Evolutionary conservation across 2,329 filamentous ascomycete genomes (phyloP).

Genomic region (Whalleya microplaca): DNA sequence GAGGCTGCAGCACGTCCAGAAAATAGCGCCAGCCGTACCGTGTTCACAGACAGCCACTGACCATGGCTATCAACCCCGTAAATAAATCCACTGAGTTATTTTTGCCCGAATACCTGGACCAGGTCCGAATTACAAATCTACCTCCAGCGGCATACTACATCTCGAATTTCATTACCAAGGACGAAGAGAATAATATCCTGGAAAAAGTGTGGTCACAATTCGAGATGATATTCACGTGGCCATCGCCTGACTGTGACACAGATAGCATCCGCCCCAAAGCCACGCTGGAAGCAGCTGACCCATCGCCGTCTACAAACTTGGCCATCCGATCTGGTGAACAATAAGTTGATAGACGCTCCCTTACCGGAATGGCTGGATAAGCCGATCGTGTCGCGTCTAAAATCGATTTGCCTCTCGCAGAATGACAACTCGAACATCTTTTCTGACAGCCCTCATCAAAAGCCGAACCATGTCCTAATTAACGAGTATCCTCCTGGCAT

Average conservation of each 20-base stretch:
- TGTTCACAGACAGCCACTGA: conserved; percentile 7
- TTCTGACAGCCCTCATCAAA: conserved; percentile 68
- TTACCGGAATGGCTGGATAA: conserved; percentile 76
- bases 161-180: conserved; percentile 75
- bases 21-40: too few species aligned
- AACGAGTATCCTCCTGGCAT: conserved; percentile 89
- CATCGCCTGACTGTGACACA: conserved; percentile 47
- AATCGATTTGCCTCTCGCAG: conserved; percentile 49
- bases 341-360: conserved; percentile 74
- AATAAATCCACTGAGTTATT: conserved; percentile 11
- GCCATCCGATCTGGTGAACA: conserved; percentile 79
- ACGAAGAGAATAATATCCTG: conserved; percentile 74
- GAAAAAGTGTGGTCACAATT: conserved; percentile 59
- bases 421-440: conserved; percentile 51
- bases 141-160: conserved; percentile 80
- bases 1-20: too few species aligned
- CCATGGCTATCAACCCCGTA: conserved; percentile 16
- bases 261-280: conserved; percentile 68
- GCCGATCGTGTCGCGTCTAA: conserved; percentile 68
- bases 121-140: conserved; percentile 56
- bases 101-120: conserved; percentile 54
- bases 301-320: conserved; percentile 89
- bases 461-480: conserved; percentile 88
- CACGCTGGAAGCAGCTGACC: conserved; percentile 85
- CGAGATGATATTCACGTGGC: conserved; percentile 7